Evolutionary conservation across 768 basidiomycete genomes (phyloP).

Genomic region (Filobasidium floriforme): DNA sequence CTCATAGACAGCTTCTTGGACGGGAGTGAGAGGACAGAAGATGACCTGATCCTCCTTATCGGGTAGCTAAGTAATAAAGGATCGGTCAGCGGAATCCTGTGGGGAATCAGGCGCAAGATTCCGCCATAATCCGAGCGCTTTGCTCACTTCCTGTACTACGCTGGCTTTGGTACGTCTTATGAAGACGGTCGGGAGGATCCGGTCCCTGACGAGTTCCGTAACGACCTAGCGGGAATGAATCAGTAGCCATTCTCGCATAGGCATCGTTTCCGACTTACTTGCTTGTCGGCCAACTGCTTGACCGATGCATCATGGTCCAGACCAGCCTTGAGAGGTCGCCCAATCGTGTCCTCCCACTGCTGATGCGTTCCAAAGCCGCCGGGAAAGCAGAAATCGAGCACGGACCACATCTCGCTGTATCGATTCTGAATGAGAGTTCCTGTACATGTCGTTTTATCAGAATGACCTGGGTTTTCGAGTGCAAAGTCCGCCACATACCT

Average conservation of each 20-base stretch:
- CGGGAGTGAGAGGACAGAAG: conserved; percentile 75
- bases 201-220: conserved; percentile 50
- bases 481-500: conserved; percentile 44
- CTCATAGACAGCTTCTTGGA: conserved; percentile 67
- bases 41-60: conserved; percentile 83
- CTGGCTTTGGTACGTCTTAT: conserved; percentile 53
- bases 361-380: conserved; percentile 61
- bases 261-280: not conserved
- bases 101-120: not conserved
- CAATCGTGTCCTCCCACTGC: conserved; percentile 70
- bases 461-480: not conserved
- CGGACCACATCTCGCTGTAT: conserved; percentile 83
- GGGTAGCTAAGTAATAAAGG: conserved; percentile 56
- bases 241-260: conserved; percentile 44
- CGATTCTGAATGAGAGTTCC: conserved; percentile 71
- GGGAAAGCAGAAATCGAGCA: conserved; percentile 83
- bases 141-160: conserved; percentile 37
- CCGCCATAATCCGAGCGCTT: too few relatives aligned
- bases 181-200: conserved; percentile 74
- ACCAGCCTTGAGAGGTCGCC: conserved; percentile 41
- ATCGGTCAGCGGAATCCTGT: conserved; percentile 10
- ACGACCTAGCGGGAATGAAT: not conserved
- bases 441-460: conserved; percentile 1
- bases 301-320: conserved; percentile 38
- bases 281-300: conserved; percentile 15